Conservation (phyloP, 768 basidiomycete species). For the Collybiopsis luxurians region DNA sequence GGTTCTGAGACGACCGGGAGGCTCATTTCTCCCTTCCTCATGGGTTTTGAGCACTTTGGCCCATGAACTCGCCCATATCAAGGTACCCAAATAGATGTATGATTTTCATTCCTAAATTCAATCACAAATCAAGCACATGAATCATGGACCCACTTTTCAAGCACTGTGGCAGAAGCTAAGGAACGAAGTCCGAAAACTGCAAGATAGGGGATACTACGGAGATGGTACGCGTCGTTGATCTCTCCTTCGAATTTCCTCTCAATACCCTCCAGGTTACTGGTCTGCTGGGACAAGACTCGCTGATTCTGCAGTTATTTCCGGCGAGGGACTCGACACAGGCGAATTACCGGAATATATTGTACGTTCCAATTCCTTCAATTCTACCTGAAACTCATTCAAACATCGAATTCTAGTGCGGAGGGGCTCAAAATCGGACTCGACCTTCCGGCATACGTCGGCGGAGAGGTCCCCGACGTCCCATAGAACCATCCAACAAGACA, state of each 20-base stretch:
- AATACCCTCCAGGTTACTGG: constrained; percentile 62
- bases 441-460: constrained; percentile 46
- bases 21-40: constrained; percentile 57
- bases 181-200: constrained; percentile 66
- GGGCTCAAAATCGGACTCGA: constrained; percentile 64
- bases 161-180: constrained; percentile 66
- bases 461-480: constrained; percentile 30
- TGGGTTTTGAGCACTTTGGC: constrained; percentile 79
- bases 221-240: constrained; percentile 50
- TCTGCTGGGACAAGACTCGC: constrained; percentile 70
- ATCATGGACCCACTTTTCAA: constrained; percentile 78
- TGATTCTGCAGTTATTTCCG: constrained; percentile 56
- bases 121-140: constrained; percentile 63
- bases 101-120: not conserved
- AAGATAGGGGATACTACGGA: constrained; percentile 75
- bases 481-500: constrained; percentile 53
- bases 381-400: not conserved
- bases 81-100: constrained; percentile 38
- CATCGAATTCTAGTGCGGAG: constrained; percentile 54
- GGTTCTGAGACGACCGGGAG: constrained; percentile 61
- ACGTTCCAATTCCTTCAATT: not conserved
- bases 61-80: constrained; percentile 85
- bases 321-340: constrained; percentile 47
- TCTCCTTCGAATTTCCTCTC: not conserved
- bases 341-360: constrained; percentile 82